These are phyloP conservation scores for Astrocystis sublimbata DNA, from an alignment of 495 filamentous ascomycete genomes.

Conservation along the genomic window DNA sequence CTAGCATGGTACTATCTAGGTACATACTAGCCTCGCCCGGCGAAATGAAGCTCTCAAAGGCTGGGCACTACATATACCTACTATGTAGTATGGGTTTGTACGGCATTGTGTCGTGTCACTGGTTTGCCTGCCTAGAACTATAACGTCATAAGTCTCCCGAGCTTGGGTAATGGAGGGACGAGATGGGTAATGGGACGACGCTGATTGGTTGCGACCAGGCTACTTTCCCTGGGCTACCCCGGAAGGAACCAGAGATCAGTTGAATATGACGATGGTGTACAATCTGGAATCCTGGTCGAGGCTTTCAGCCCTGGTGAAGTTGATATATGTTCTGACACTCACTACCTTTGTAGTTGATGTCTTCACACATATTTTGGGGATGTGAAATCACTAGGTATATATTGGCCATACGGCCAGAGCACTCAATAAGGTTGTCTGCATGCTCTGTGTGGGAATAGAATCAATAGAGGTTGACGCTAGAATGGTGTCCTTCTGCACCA, in stretches of 20 bases:
- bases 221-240: background rate
- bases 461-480: no score
- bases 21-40: no score
- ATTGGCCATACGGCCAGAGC: no score
- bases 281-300: background rate
- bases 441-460: no score
- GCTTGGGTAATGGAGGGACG: background rate
- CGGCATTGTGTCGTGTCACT: no score
- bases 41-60: background rate
- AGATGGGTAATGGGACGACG: background rate
- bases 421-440: no score
- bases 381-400: no score
- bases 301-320: background rate
- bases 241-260: background rate
- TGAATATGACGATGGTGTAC: background rate
- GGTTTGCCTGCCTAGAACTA: background rate
- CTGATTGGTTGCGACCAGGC: background rate
- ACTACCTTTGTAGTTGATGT: background rate
- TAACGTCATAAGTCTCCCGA: constrained; percentile 5
- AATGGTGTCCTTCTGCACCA: no score
- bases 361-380: background rate
- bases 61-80: no score
- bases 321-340: background rate
- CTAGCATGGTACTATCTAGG: background rate
- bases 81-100: background rate